Conservation (phyloP, 2,329 filamentous ascomycete genomes). For the Fusarium sp. region DNA sequence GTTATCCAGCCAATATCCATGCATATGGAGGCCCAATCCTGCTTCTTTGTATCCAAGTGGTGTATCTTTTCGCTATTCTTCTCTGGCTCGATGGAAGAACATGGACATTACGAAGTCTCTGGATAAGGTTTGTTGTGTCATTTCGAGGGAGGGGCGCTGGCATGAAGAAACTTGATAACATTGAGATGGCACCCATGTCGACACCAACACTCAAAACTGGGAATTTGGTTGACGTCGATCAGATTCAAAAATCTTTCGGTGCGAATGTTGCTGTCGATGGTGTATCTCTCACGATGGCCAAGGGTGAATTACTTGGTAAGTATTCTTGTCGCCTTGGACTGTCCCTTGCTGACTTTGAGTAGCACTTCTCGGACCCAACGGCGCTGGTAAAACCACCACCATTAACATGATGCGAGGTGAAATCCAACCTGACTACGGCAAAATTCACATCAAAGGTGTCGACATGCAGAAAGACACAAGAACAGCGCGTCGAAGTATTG, state of each 20-base stretch:
- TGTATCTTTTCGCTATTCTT: background rate
- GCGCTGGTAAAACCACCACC: constrained; percentile 20
- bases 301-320: background rate
- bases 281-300: background rate
- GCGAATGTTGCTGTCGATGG: constrained; percentile 4
- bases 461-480: constrained; percentile 62
- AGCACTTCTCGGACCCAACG: constrained; percentile 23
- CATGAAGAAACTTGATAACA: too few species aligned
- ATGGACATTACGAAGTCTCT: too few species aligned
- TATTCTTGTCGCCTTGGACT: too few species aligned
- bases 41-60: background rate
- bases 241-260: background rate
- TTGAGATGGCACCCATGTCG: too few species aligned
- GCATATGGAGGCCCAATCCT: constrained; percentile 5
- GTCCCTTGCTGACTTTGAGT: too few species aligned
- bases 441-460: constrained; percentile 76
- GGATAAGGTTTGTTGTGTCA: too few species aligned
- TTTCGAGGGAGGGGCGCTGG: too few species aligned
- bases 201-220: too few species aligned
- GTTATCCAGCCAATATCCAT: background rate
- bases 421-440: constrained; percentile 42
- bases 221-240: too few species aligned
- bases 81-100: background rate
- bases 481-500: too few species aligned
- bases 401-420: constrained; percentile 26